Base-by-base conservation (phyloP, 352 stramenopile genomes). In the Paralagenidium karlingii region DNA sequence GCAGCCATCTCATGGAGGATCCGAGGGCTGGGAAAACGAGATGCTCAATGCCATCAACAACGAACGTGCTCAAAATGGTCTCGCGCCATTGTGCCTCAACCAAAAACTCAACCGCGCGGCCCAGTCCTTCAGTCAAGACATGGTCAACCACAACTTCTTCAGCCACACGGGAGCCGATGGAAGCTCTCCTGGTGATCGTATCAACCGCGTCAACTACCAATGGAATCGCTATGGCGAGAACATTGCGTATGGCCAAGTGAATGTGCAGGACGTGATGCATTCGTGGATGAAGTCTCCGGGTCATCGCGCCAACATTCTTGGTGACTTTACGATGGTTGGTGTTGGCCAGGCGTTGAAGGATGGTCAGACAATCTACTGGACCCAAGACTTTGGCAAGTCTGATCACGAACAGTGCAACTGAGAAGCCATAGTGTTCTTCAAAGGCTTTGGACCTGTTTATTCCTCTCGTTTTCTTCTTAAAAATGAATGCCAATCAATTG, bases 271-370 rank as follows among this genome's bases (percentile, higher is more conserved):
- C 7, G 30, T 36, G 7, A 36, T 36, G 30, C 16, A 36, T 21
- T 7, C 7, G 19, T 36, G 30, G 30, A 36, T 7, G 7, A 36
- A 3, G 7, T 36, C 30, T 16, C 30, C 8, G 8, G 30, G 30
- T 36, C 30, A 36, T 36, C 22, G 19, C 22, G 7, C 8, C 7
- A 36, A 36, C 30, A 36, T 36, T 16, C 3, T 36, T 22, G 39
- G 25, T 19, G 30, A 36, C 22, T 36, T 21, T 36, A 19, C 30
- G 19, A 21, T 16, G 7, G 30, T 7, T 36, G 30, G 30, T 7
- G 19, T 36, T 7, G 30, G 30, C 1, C 47, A 56, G 29, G 52
- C 48, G 19, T n/a, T n/a, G n/a, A n/a, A n/a, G n/a, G n/a, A n/a
- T n/a, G n/a, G n/a, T n/a, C n/a, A n/a, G n/a, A 39, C 40, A 29